Percentiles rank a stretch among this genome's conserved stretches.
Evolutionary conservation across 192 early-diverging fungal genomes (phyloP).

Genomic region (Backusella psychrophila): DNA sequence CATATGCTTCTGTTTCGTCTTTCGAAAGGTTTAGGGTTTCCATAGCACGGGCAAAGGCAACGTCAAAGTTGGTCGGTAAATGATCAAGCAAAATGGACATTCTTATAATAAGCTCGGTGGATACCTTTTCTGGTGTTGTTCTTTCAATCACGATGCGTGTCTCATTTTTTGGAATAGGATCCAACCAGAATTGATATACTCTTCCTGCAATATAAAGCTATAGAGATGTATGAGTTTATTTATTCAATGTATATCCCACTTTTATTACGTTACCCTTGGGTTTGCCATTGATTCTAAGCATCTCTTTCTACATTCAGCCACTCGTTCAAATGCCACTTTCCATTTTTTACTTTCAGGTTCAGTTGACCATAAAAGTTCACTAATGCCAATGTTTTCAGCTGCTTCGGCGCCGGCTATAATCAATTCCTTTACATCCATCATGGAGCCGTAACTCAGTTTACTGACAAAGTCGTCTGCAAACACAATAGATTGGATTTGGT

Average conservation of each 20-base stretch:
- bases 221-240: neutral
- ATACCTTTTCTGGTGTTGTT: conserved; percentile 25
- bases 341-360: conserved; percentile 35
- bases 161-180: conserved; percentile 31
- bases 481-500: conserved; percentile 54
- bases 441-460: conserved; percentile 55
- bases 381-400: conserved; percentile 41
- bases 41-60: conserved; percentile 27
- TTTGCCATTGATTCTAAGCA: conserved; percentile 31
- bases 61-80: conserved; percentile 37
- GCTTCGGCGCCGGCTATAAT: conserved; percentile 51
- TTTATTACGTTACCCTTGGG: conserved; percentile 26
- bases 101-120: conserved; percentile 31
- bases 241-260: neutral
- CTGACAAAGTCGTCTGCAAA: conserved; percentile 58
- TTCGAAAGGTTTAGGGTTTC: conserved; percentile 1
- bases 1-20: neutral
- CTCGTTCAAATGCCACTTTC: conserved; percentile 39
- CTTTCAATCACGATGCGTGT: conserved; percentile 38
- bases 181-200: conserved; percentile 41
- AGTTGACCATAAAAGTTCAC: conserved; percentile 42
- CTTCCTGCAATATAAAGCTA: conserved; percentile 38
- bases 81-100: conserved; percentile 32
- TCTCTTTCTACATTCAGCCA: conserved; percentile 36
- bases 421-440: conserved; percentile 62